Evolutionary conservation across 1,139 yeast genomes (phyloP).

Genomic region (Zhuliangozyma blackwelliae): DNA sequence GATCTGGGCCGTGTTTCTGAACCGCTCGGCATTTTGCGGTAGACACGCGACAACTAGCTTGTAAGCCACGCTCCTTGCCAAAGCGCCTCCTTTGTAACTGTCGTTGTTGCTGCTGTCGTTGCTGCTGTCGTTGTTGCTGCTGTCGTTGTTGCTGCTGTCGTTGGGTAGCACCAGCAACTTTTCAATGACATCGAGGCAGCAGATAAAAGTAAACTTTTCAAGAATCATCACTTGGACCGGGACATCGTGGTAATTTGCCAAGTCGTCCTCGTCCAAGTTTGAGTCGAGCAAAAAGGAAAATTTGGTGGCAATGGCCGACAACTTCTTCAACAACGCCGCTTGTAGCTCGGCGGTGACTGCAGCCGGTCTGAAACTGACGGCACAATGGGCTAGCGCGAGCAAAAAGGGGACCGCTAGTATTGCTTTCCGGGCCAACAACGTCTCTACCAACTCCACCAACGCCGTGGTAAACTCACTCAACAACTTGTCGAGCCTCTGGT

Average conservation of each 20-base stretch:
- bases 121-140: constrained; percentile 20
- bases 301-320: constrained; percentile 17
- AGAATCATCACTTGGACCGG: constrained; percentile 42
- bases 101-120: constrained; percentile 22
- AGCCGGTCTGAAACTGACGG: constrained; percentile 52
- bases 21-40: constrained; percentile 39
- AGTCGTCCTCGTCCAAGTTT: constrained; percentile 29
- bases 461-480: constrained; percentile 36
- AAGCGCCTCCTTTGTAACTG: constrained; percentile 9
- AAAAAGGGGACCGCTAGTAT: constrained; percentile 50
- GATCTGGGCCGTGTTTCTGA: constrained; percentile 34
- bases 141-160: background rate
- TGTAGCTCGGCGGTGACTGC: constrained; percentile 42
- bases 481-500: constrained; percentile 41
- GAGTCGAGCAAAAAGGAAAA: constrained; percentile 25
- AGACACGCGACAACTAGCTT: constrained; percentile 23
- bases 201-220: constrained; percentile 46
- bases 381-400: constrained; percentile 47
- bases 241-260: constrained; percentile 29
- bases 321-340: constrained; percentile 13
- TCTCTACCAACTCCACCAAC: constrained; percentile 30
- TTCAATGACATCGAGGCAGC: constrained; percentile 56
- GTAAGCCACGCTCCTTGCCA: no score
- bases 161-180: constrained; percentile 13
- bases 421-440: constrained; percentile 19